Base-by-base conservation (phyloP, 2,329 filamentous ascomycete species). In the Leptosphaerulina australis region DNA sequence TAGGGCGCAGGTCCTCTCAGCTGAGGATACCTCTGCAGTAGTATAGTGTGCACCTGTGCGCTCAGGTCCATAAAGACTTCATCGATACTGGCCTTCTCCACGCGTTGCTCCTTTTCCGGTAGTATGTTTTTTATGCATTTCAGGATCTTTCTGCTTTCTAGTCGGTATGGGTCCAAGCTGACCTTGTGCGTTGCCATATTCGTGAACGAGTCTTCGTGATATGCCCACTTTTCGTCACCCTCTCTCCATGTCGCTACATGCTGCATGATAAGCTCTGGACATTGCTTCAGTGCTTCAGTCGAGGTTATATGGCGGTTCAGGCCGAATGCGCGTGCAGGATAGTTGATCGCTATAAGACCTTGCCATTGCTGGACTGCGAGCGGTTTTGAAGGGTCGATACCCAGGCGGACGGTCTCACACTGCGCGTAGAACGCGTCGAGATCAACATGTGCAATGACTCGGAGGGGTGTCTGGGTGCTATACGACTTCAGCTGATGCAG, bases 311-410 rank as follows among this genome's bases (percentile, higher is more conserved):
- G 90, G 25, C 93, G 80, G 34, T 80, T 87, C 44, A 99, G 85
- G 2, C 90, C 91, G 64, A 84, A 92, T 7, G 83, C 82, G 12
- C 94, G 86, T 4, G 93, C 92, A 2, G 94, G 86, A 68, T 99
- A 99, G 76, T 99, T 99, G 73, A 99, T 86, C 3, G 94, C 94
- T 68, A 99, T 99, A 18, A 99, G 80, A 7, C 89, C 91, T 73
- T 95, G 89, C 88, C 88, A 97, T 79, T 97, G 93, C 69, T 95
- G 92, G 15, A 99, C 94, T 0, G 91, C 94, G 18, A 99, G 82
- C 8, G 94, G 94, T 58, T 86, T 83, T 49, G 91, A 83, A 54
- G 90, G 86, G 11, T 87, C 78, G 9, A 89, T 77, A 10, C 86
- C 86, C 34, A 97, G 80, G 6, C 94, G 85, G 8, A 96, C 86